Conservation (phyloP, 306 rosid genomes). For the Quercus variabilis region DNA sequence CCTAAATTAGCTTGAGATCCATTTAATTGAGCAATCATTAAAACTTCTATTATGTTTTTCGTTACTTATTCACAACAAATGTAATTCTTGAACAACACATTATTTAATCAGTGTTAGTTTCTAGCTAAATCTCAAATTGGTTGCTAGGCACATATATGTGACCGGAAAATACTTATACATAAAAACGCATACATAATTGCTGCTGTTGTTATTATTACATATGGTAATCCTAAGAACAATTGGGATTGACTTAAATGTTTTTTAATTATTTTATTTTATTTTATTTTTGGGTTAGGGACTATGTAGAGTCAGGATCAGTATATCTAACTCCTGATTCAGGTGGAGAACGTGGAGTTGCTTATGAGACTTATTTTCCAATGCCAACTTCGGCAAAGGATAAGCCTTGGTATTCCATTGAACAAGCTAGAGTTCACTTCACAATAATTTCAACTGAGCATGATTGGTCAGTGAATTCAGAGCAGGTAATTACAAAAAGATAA, state of each 20-base stretch:
- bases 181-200: too few species aligned
- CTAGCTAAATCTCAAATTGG: too few species aligned
- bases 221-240: too few species aligned
- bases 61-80: too few species aligned
- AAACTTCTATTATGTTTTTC: too few species aligned
- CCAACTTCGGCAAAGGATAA: constrained; percentile 66
- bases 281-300: constrained; percentile 45
- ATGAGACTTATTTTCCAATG: constrained; percentile 84
- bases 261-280: background rate
- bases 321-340: constrained; percentile 75
- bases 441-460: constrained; percentile 86
- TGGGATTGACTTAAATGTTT: background rate
- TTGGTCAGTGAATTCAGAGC: constrained; percentile 57
- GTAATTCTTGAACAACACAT: too few species aligned
- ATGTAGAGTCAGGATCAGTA: constrained; percentile 49
- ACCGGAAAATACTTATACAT: too few species aligned
- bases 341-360: constrained; percentile 90
- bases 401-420: constrained; percentile 93
- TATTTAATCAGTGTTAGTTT: too few species aligned
- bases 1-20: too few species aligned
- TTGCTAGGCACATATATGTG: too few species aligned
- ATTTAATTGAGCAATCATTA: too few species aligned
- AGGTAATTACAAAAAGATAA: constrained; percentile 38
- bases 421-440: constrained; percentile 74
- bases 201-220: too few species aligned